Evolutionary conservation across 169 alveolate species (phyloP), one percentile per base, ranked within the genome.

Genomic region (Eimeria maxima): DNA sequence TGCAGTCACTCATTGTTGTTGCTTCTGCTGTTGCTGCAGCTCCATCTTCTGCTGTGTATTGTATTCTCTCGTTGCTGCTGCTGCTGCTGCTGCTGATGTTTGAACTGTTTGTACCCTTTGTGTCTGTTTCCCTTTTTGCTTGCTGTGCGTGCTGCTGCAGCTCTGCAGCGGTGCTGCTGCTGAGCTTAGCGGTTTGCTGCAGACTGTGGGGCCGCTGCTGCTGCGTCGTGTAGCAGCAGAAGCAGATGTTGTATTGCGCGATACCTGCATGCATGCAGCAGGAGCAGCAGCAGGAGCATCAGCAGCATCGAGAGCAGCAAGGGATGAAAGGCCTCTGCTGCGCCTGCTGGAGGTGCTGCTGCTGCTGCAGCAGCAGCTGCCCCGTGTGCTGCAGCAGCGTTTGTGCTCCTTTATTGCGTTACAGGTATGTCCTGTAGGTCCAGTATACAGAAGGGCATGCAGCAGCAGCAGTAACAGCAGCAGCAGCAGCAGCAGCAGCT

Each of bases 121-220:
- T 14, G 16, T 53, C 60, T 11, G 20, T 14, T 11, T 7, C 20
- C 60, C 10, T 44, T 33, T 65, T 0, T 74, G 86, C 44, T 74
- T 53, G 13, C 86, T 38, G 18, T n/a, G 53, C 24, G 69, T 80
- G 29, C 24, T 80, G 89, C 89, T 80, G 89, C 89, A 80, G 89
- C 89, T 80, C 11, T 45, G 67, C 50, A 22, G 69, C n/a, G 42
- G 45, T 80, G 67, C 45, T 22, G 47, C 67, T 80, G 89, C 89
- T 10, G 67, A 65, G 14, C 89, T 80, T 8, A 44, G 67, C 24
- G 69, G 24, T 24, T 80, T 80, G 89, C 63, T 84, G 92, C 92
- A 84, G 92, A 50, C 60, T 33, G 92, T 50, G 78, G 78, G 92
- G 76, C 92, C 76, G 76, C 78, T 53, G 78, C 76, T 84, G 92